These are phyloP conservation scores for Stephanodiscus minutulus DNA, from an alignment of 108 stramenopile genomes.

Conservation along the genomic window DNA sequence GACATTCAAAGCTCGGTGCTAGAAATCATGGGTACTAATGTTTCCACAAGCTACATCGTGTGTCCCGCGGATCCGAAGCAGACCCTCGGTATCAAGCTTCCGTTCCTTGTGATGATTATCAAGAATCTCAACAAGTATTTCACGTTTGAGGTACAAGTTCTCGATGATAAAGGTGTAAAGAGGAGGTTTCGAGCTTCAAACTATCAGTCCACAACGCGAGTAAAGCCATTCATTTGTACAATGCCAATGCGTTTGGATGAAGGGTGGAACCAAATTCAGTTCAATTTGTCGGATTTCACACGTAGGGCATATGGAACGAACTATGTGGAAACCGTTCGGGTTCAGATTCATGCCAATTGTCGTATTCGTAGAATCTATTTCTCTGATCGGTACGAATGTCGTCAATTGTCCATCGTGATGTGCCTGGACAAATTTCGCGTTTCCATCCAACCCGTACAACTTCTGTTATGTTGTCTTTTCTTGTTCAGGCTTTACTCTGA, in stretches of 20 bases:
- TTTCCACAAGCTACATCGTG: slow-evolving; percentile 89
- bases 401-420: not conserved
- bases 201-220: slow-evolving; percentile 90
- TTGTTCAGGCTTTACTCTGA: slow-evolving; percentile 75
- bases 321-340: slow-evolving; percentile 90
- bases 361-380: slow-evolving; percentile 93
- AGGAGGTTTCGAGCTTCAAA: slow-evolving; percentile 90
- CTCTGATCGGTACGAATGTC: slow-evolving; percentile 53
- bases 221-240: slow-evolving; percentile 94
- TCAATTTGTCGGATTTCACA: slow-evolving; percentile 91
- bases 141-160: slow-evolving; percentile 93
- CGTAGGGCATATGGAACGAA: slow-evolving; percentile 94
- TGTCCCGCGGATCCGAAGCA: slow-evolving; percentile 86
- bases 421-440: not conserved
- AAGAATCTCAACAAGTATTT: slow-evolving; percentile 96
- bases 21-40: slow-evolving; percentile 93
- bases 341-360: slow-evolving; percentile 94
- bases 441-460: not conserved
- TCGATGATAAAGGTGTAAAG: slow-evolving; percentile 90
- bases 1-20: slow-evolving; percentile 93
- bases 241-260: slow-evolving; percentile 96
- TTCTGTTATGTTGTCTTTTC: not conserved
- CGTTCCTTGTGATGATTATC: slow-evolving; percentile 93
- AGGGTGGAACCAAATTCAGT: slow-evolving; percentile 96
- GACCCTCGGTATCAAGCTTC: slow-evolving; percentile 91